Evolutionary conservation across 2,329 filamentous ascomycete genomes (phyloP).

Genomic region (Rutstroemia sp.): DNA sequence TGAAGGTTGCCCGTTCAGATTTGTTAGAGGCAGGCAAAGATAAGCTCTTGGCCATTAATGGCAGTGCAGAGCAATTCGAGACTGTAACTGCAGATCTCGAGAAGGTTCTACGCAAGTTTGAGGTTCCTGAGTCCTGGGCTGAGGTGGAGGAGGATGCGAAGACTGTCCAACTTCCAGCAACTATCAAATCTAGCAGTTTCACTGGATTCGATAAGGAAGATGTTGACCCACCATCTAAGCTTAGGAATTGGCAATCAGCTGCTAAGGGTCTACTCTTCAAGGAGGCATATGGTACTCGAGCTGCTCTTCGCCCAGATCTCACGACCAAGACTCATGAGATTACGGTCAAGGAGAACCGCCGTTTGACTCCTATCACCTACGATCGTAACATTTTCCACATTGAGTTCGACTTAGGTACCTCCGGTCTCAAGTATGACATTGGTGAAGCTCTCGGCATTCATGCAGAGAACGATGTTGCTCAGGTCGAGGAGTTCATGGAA

Average conservation of each 20-base stretch:
- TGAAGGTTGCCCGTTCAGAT: constrained; percentile 66
- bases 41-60: constrained; percentile 56
- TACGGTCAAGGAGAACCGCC: constrained; percentile 89
- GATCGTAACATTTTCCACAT: constrained; percentile 99
- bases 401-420: constrained; percentile 89
- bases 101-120: constrained; percentile 62
- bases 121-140: constrained; percentile 74
- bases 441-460: constrained; percentile 96
- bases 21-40: constrained; percentile 53
- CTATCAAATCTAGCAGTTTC: constrained; percentile 76
- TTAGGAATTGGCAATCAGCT: constrained; percentile 73
- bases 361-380: constrained; percentile 80
- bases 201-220: constrained; percentile 71
- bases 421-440: constrained; percentile 91
- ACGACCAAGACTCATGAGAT: constrained; percentile 80
- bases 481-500: constrained; percentile 79
- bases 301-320: constrained; percentile 74
- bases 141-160: constrained; percentile 55
- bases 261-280: constrained; percentile 90
- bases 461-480: constrained; percentile 77
- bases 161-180: constrained; percentile 47
- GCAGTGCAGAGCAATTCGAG: constrained; percentile 40
- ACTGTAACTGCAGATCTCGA: constrained; percentile 62
- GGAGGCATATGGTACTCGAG: constrained; percentile 77
- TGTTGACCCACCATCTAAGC: constrained; percentile 54